Evolutionary conservation across 208 protist genomes (phyloP), one percentile per base, ranked within the genome.

Genomic region (Phytomonas sp.): DNA sequence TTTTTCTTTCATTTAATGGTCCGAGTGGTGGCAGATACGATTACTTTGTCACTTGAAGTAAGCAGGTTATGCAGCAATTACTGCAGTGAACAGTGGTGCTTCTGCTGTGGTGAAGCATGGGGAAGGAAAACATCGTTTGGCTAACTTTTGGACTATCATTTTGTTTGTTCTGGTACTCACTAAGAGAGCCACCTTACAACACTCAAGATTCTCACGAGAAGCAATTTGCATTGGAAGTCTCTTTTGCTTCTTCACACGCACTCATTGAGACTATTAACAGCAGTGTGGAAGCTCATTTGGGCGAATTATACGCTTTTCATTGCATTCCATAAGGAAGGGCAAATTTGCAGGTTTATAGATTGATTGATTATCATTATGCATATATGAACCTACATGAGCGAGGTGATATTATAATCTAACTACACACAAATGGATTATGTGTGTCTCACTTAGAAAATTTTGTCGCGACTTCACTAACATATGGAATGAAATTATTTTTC

Each of bases 1-100:
- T 37, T n/a, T 70, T 67, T 75, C 72, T 63, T 36, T 69, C 15
- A 75, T 68, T 69, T 76, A 29, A 6, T 23, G 23, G 11, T 23
- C 11, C 61, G 5, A 59, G 36, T 60, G 36, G n/a, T 0, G 23
- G 23, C 37, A 65, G 23, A 59, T 65, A 65, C 61, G 20, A 65
- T 1, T 6, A 59, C 61, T 26, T 37, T 26, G 20, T 23, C 6
- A 26, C 23, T 0, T 23, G 6, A 56, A 56, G 46, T 56, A 23
- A 5, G 23, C 17, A 56, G 11, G 20, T 56, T 26, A 23, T 56
- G 20, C 46, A 26, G 20, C 26, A 56, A 8, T 8, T 26, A 56
- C 23, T 56, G 0, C 20, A 26, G 46, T 7, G 0, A 26, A 23
- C 0, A 26, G 46, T 56, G 6, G 26, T 56, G 26, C 26, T 56